Evolutionary conservation across 2,329 filamentous ascomycete genomes (phyloP).

Genomic region (Trichocomaceae sp.): DNA sequence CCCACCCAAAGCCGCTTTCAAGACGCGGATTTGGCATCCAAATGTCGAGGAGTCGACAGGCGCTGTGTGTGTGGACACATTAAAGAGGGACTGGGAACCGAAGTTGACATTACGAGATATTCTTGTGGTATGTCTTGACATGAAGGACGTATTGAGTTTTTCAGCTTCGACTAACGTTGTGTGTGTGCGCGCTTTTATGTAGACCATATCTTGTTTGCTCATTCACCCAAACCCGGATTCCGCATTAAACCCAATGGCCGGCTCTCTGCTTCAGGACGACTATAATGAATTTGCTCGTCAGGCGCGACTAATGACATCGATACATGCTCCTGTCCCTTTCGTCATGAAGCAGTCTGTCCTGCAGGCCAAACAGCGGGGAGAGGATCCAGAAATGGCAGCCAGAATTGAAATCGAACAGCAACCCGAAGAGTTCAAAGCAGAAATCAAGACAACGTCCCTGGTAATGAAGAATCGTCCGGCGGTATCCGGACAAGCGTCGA

Average conservation of each 20-base stretch:
- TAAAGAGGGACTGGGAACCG: conserved; percentile 58
- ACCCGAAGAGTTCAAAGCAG: conserved; percentile 4
- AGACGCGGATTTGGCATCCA: conserved; percentile 57
- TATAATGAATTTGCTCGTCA: conserved; percentile 52
- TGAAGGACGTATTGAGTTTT: not conserved
- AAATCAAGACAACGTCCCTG: conserved; percentile 18
- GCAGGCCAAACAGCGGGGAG: conserved; percentile 51
- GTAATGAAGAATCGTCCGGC: conserved; percentile 25
- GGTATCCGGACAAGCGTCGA: not conserved
- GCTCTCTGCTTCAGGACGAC: conserved; percentile 53
- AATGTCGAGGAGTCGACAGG: conserved; percentile 59
- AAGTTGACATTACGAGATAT: conserved; percentile 55
- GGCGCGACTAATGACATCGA: conserved; percentile 56
- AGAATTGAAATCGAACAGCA: conserved; percentile 21
- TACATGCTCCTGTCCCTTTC: conserved; percentile 51
- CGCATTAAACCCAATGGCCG: conserved; percentile 56
- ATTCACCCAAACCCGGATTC: conserved; percentile 60
- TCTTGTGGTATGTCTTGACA: conserved; percentile 36
- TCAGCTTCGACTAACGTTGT: not conserved
- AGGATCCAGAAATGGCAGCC: conserved; percentile 35
- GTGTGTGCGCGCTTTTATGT: too few relatives aligned
- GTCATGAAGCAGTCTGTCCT: conserved; percentile 40
- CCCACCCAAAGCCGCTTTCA: conserved; percentile 52
- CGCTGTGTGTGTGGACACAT: conserved; percentile 57
- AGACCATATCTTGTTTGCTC: conserved; percentile 56